These are phyloP conservation scores for Aspergillus tanneri DNA, from an alignment of 2,329 filamentous ascomycete species.

Conservation along the genomic window DNA sequence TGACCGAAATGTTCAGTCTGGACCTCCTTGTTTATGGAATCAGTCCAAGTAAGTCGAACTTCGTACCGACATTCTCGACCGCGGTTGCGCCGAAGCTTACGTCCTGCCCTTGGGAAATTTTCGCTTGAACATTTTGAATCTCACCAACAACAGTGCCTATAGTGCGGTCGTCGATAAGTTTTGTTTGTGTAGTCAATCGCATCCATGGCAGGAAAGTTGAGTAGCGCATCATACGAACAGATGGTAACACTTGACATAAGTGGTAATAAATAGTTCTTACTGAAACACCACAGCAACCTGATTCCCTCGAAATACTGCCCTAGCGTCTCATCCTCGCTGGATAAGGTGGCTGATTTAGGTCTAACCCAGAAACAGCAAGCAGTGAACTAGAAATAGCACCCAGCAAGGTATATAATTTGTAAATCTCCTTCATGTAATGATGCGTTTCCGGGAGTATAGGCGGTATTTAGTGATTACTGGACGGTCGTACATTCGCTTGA, in stretches of 20 bases:
- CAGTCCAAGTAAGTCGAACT: too few species aligned
- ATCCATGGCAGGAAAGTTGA: conserved; percentile 23
- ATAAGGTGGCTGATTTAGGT: too few species aligned
- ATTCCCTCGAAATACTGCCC: conserved; percentile 54
- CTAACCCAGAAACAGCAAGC: conserved; percentile 54
- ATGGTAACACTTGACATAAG: conserved; percentile 34
- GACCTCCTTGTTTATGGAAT: too few species aligned
- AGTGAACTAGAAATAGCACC: conserved; percentile 58
- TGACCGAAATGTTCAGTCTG: too few species aligned
- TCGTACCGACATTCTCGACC: too few species aligned
- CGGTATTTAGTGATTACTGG: too few species aligned
- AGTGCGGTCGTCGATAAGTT: conserved; percentile 23
- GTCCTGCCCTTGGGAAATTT: conserved; percentile 11
- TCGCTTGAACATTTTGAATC: conserved; percentile 19
- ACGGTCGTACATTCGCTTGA: too few species aligned
- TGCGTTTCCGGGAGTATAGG: too few species aligned
- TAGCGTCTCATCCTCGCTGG: conserved; percentile 48
- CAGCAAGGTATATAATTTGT: too few species aligned
- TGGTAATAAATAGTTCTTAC: conserved; percentile 54
- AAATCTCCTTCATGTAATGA: too few species aligned
- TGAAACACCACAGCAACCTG: conserved; percentile 49
- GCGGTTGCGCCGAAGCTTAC: conserved; percentile 20
- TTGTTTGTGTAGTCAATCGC: conserved; percentile 18
- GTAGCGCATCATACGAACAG: conserved; percentile 23
- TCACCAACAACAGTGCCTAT: conserved; percentile 21